Evolutionary conservation across 2,329 filamentous ascomycete genomes (phyloP), one percentile per base, ranked within the genome.

Genomic region (Paraconiothyrium brasiliense): DNA sequence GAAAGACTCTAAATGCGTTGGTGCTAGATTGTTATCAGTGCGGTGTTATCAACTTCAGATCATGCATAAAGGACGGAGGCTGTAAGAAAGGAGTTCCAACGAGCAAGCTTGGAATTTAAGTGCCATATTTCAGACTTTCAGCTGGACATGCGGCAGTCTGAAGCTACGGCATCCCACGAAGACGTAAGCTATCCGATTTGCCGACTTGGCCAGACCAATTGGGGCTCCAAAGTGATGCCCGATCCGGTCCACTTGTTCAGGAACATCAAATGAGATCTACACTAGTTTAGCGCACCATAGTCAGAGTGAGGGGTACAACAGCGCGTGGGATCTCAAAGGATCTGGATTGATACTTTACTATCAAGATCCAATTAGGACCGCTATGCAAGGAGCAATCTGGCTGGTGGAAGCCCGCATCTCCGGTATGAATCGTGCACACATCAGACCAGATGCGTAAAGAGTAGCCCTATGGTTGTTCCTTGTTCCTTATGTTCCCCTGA

Each of bases 151-250:
- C 27, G 27, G 4, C 27, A 4, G 27, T 30, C 34, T 27, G 24
- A 46, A 24, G 27, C 39, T 39, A 34, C n/a, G 48, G 48, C 34
- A 54, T 11, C 14, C 11, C 37, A 44, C 37, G 39, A 54, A 20
- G 14, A 55, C 44, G 30, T 50, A 50, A 51, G 41, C 48, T 35
- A 51, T 22, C 57, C 49, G 57, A 34, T 14, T 37, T 47, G 39
- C 39, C 57, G 48, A 54, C 48, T 54, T 59, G 57, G 55, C 55
- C 55, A 57, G 37, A 20, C 41, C 57, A 47, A 39, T 51, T 46
- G 41, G 32, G 37, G 41, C 11, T 39, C 20, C 39, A 30, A 10
- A 16, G 22, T 16, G 27, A 13, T 2, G 39, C 20, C 4, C 34
- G 41, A 24, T 27, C 41, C 22, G 50, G 22, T 59, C 57, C 49